phyloP scores from a whole-genome alignment of 495 filamentous ascomycete genomes.

The Talaromyces wortmannii region DNA sequence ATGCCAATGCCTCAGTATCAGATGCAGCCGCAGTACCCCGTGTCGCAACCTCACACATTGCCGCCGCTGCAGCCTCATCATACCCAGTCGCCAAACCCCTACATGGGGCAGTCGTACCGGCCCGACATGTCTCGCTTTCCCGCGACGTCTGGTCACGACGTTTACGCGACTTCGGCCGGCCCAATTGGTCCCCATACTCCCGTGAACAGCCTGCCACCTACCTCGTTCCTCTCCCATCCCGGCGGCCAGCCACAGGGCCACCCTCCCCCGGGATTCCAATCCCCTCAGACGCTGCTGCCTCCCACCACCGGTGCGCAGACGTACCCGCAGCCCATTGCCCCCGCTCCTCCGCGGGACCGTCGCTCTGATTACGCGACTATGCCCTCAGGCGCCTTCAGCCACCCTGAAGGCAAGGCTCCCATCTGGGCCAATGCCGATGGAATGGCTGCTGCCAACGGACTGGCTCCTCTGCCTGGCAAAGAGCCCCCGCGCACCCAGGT shows the following conservation, averaged over 20 bases:
- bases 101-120: conserved; percentile 52
- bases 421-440: conserved; percentile 29
- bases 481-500: conserved; percentile 74
- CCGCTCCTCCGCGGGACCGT: conserved; percentile 56
- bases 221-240: conserved; percentile 43
- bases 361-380: conserved; percentile 48
- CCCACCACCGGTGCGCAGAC: conserved; percentile 57
- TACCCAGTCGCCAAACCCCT: conserved; percentile 37
- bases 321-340: conserved; percentile 67
- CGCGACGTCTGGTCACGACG: conserved; percentile 54
- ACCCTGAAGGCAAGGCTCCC: conserved; percentile 36
- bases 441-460: conserved; percentile 32
- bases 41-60: conserved; percentile 59
- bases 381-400: conserved; percentile 54
- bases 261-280: conserved; percentile 49
- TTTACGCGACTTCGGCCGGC: conserved; percentile 41
- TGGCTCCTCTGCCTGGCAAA: conserved; percentile 25
- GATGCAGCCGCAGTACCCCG: conserved; percentile 52
- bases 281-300: conserved; percentile 57
- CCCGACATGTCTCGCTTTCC: conserved; percentile 59
- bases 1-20: conserved; percentile 45
- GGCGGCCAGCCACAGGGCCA: conserved; percentile 44
- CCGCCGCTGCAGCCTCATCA: conserved; percentile 63
- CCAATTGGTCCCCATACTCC: conserved; percentile 47
- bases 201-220: conserved; percentile 52